Percentiles rank a stretch among this genome's conserved stretches.
Conservation (phyloP, 495 filamentous ascomycete genomes). For the Gamarada debralockiae region DNA sequence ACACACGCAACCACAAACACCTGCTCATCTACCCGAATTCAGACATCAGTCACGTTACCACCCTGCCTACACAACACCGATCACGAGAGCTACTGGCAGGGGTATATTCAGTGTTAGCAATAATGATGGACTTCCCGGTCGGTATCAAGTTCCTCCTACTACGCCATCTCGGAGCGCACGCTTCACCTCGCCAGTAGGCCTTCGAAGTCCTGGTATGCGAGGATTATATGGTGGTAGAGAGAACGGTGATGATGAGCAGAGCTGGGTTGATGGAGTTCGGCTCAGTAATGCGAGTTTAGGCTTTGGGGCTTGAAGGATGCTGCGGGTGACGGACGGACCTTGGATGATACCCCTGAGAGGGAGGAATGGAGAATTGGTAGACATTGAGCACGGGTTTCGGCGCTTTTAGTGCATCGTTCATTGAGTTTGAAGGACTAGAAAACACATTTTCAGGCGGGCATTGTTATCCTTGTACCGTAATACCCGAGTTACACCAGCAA, state of each 20-base stretch:
- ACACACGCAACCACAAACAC: slow-evolving; percentile 51
- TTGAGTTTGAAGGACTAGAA: background rate
- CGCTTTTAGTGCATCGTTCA: background rate
- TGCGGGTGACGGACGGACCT: slow-evolving; percentile 9
- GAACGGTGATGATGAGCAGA: slow-evolving; percentile 39
- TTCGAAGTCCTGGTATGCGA: slow-evolving; percentile 35
- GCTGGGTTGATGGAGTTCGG: slow-evolving; percentile 32
- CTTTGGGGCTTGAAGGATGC: slow-evolving; percentile 21
- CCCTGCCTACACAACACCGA: slow-evolving; percentile 42
- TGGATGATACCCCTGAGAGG: slow-evolving; percentile 21
- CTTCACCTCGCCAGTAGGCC: slow-evolving; percentile 28
- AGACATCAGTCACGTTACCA: slow-evolving; percentile 43
- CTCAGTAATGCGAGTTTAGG: slow-evolving; percentile 29
- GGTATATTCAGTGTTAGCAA: background rate
- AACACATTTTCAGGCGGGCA: slow-evolving; percentile 13
- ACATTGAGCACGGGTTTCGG: background rate
- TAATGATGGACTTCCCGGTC: slow-evolving; percentile 6
- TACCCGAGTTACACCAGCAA: too few species aligned
- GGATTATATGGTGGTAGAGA: slow-evolving; percentile 44
- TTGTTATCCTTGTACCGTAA: too few species aligned
- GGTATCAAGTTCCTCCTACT: background rate
- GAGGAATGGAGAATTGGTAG: slow-evolving; percentile 20
- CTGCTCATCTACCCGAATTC: slow-evolving; percentile 47
- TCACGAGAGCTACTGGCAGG: slow-evolving; percentile 10
- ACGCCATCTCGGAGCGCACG: background rate